Evolutionary conservation across 192 early-diverging fungal species (phyloP).

Genomic region (Chytriomyces confervae): DNA sequence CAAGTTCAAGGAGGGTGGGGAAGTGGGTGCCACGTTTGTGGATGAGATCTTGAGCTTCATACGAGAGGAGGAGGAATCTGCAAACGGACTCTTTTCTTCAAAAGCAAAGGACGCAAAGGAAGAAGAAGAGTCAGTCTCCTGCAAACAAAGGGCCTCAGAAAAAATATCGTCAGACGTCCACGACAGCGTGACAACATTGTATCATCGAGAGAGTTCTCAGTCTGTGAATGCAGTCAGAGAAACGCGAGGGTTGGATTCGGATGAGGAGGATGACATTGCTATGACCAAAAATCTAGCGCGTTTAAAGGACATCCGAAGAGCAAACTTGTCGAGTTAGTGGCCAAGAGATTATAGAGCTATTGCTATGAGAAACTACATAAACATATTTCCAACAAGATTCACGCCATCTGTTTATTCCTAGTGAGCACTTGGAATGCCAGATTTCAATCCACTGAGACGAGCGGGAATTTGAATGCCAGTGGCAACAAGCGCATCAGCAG

Average conservation of each 20-base stretch:
- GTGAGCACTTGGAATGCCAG: neutral
- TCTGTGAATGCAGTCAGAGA: neutral
- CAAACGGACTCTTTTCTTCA: conserved; percentile 31
- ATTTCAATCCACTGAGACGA: neutral
- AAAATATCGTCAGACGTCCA: neutral
- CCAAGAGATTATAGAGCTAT: neutral
- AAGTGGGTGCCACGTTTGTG: conserved; percentile 49
- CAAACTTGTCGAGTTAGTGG: neutral
- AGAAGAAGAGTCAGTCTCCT: neutral
- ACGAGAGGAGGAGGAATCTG: conserved; percentile 48
- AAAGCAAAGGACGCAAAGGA: neutral
- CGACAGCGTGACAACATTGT: neutral
- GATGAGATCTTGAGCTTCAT: conserved; percentile 59
- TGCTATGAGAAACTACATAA: too few species aligned
- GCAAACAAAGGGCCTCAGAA: neutral
- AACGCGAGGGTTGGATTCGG: conserved; percentile 3
- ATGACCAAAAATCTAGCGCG: conserved; percentile 18
- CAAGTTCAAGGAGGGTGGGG: conserved; percentile 50
- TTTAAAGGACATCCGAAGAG: conserved; percentile 18
- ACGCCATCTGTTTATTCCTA: too few species aligned
- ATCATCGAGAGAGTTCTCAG: neutral
- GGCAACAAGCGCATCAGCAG: conserved; percentile 8
- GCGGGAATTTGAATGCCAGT: conserved; percentile 22
- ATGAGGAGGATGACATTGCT: conserved; percentile 17
- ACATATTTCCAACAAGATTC: too few species aligned